A percentile compares a stretch with the other conserved stretches of the same genome.
These are phyloP conservation scores for Polytolypa hystricis DNA, from an alignment of 2,329 filamentous ascomycete species.

Conservation along the genomic window DNA sequence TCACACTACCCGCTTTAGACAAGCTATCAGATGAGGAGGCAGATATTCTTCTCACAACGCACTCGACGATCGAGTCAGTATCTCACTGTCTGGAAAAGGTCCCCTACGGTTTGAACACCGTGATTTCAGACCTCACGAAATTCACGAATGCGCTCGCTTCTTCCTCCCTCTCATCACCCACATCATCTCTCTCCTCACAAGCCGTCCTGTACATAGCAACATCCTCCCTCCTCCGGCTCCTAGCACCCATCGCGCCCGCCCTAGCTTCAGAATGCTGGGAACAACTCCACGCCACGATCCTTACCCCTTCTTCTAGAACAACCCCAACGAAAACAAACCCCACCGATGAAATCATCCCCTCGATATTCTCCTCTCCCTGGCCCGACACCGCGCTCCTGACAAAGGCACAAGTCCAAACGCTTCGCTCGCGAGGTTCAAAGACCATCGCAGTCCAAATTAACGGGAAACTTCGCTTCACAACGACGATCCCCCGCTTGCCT, in stretches of 20 bases:
- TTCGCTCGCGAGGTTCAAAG: conserved; percentile 40
- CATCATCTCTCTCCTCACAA: conserved; percentile 21
- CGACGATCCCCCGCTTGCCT: conserved; percentile 49
- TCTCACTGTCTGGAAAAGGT: conserved; percentile 57
- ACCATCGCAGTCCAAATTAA: conserved; percentile 61
- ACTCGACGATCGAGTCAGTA: conserved; percentile 56
- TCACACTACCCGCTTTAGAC: conserved; percentile 19
- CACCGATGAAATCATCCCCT: conserved; percentile 12
- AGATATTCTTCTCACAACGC: conserved; percentile 53
- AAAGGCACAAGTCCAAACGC: conserved; percentile 29
- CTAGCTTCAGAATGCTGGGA: conserved; percentile 75
- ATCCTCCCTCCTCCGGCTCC: conserved; percentile 54
- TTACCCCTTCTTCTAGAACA: conserved; percentile 5
- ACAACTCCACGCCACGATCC: conserved; percentile 34
- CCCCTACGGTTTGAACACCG: conserved; percentile 70
- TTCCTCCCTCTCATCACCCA: conserved; percentile 21
- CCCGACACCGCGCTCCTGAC: conserved; percentile 38
- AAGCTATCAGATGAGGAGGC: conserved; percentile 26
- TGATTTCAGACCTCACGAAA: conserved; percentile 71
- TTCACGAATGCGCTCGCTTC: conserved; percentile 59
- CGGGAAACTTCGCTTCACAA: conserved; percentile 60
- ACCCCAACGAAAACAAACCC: conserved; percentile 6
- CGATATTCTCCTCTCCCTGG: conserved; percentile 44
- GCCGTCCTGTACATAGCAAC: conserved; percentile 33
- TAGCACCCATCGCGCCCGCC: conserved; percentile 70